These are phyloP conservation scores for Myrmaecium sp. DNA, from an alignment of 2,329 filamentous ascomycete genomes.

Conservation along the genomic window DNA sequence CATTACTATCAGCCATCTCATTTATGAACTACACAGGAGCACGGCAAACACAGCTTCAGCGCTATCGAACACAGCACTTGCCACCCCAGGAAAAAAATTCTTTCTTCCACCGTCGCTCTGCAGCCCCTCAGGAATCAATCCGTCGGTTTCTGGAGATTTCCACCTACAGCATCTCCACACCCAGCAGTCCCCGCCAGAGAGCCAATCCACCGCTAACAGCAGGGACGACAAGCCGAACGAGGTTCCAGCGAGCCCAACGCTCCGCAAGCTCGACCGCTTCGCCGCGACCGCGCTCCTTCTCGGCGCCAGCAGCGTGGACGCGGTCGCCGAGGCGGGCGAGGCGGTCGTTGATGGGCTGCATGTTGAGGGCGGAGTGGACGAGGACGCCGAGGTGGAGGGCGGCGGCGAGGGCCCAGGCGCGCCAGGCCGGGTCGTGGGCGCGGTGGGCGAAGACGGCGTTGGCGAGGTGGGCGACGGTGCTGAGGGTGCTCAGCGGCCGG, in stretches of 20 bases:
- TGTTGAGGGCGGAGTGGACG: constrained; percentile 32
- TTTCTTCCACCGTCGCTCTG: too few relatives aligned
- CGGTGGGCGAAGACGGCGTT: constrained; percentile 2
- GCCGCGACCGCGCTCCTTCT: constrained; percentile 14
- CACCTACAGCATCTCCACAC: too few relatives aligned
- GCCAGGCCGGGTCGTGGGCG: constrained; percentile 30
- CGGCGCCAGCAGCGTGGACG: too few relatives aligned
- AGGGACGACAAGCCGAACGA: constrained; percentile 18
- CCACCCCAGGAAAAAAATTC: too few relatives aligned
- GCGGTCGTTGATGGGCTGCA: constrained; percentile 34
- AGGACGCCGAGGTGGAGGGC: constrained; percentile 29
- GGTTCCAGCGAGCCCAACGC: constrained; percentile 21
- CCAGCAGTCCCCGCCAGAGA: too few relatives aligned
- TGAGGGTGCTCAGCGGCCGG: constrained; percentile 31
- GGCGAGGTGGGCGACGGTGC: constrained; percentile 6
- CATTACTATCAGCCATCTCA: too few relatives aligned
- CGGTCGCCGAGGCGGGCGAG: constrained; percentile 25
- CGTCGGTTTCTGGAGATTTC: too few relatives aligned
- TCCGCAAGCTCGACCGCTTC: constrained; percentile 16
- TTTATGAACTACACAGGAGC: too few relatives aligned
- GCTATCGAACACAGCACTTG: too few relatives aligned
- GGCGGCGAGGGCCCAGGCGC: constrained; percentile 26
- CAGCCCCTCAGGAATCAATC: too few relatives aligned
- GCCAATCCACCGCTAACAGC: constrained; percentile 16
- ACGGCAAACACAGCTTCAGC: too few relatives aligned